Percentiles rank a stretch among this genome's conserved stretches.
Conservation (phyloP, 2,329 filamentous ascomycete genomes). For the Pyrenophora graminea region DNA sequence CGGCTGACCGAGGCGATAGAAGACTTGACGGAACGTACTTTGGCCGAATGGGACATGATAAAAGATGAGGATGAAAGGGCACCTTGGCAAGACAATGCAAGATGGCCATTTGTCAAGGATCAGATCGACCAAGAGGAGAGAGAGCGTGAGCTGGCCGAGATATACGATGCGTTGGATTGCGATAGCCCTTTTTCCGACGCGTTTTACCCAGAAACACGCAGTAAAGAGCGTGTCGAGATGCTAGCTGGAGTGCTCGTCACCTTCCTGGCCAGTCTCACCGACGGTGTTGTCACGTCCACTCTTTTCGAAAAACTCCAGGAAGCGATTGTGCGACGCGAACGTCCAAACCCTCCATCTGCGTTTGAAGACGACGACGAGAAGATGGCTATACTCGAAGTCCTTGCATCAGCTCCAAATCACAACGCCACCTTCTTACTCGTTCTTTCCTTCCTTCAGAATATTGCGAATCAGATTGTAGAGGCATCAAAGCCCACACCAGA, state of each 20-base stretch:
- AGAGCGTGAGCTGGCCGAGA: slow-evolving; percentile 50
- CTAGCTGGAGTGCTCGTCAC: slow-evolving; percentile 71
- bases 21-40: slow-evolving; percentile 60
- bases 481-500: slow-evolving; percentile 27
- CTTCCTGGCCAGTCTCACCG: slow-evolving; percentile 75
- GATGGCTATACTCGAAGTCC: slow-evolving; percentile 70
- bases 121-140: slow-evolving; percentile 44
- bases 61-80: slow-evolving; percentile 46
- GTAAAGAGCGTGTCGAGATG: slow-evolving; percentile 73
- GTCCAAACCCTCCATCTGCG: slow-evolving; percentile 47
- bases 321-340: slow-evolving; percentile 41
- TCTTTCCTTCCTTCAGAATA: slow-evolving; percentile 71
- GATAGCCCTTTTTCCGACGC: slow-evolving; percentile 65
- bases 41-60: slow-evolving; percentile 67
- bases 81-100: slow-evolving; percentile 59
- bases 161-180: slow-evolving; percentile 72
- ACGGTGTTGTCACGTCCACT: slow-evolving; percentile 73
- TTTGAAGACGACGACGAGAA: slow-evolving; percentile 64
- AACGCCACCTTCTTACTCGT: slow-evolving; percentile 90
- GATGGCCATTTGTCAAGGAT: slow-evolving; percentile 62
- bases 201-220: slow-evolving; percentile 63
- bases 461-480: slow-evolving; percentile 58
- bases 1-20: slow-evolving; percentile 82
- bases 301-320: slow-evolving; percentile 63
- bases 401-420: slow-evolving; percentile 71